Evolutionary conservation across 371 early-diverging fungal genomes (phyloP), one percentile per base, ranked within the genome.

Genomic region (Chytridiales sp.): DNA sequence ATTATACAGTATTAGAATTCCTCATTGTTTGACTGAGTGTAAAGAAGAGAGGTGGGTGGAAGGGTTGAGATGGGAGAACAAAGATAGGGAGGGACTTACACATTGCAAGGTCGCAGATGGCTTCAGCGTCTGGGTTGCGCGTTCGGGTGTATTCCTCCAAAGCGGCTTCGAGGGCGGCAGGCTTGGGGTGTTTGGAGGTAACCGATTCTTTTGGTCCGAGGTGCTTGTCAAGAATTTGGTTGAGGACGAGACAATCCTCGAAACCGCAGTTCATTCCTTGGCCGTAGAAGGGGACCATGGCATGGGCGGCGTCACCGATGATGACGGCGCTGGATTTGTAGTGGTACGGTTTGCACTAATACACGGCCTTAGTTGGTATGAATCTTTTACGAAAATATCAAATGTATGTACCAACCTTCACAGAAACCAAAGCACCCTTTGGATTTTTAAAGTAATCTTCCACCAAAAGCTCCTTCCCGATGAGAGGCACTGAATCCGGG

Each of bases 211-310:
- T 15, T n/a, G 44, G 75, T 19, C 85, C 78, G 27, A 77, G 44
- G 47, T 85, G 80, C 35, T 75, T 64, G 34, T 80, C 81, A 39
- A 93, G 61, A 13, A 91, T 77, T 21, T 79, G 62, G 58, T 90
- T 85, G 3, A 98, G 78, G 19, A 86, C 84, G 38, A 85, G 78
- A 17, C 92, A 83, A 62, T 98, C 98, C 69, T 98, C 94, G 61
- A 98, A 94, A 1, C 98, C 98, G 74, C 94, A 93, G 73, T 98
- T 98, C 97, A 98, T 95, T 2, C 98, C 98, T 40, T 75, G 78
- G 3, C 80, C 77, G 56, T 76, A 97, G 66, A 98, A 98, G 4
- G 98, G 98, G 0, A 98, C 97, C 95, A 96, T 96, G 26, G 93
- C 91, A 67, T 98, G 98, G 0, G 98, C 95, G 0, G 98, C 94